Evolutionary conservation across 2,329 filamentous ascomycete genomes (phyloP).

Genomic region (Colletotrichum trifolii): DNA sequence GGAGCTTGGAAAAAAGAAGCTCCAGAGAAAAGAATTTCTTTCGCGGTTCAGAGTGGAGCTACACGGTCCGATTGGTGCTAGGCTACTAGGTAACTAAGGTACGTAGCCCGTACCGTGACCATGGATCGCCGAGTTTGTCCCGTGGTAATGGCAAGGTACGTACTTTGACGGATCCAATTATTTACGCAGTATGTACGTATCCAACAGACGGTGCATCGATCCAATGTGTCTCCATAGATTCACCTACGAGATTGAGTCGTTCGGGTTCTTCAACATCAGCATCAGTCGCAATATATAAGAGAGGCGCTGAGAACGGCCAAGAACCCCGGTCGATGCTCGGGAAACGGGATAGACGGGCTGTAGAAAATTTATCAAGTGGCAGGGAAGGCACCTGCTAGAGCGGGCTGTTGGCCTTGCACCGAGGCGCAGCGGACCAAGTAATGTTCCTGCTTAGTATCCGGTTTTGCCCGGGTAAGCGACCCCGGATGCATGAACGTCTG

Average conservation of each 20-base stretch:
- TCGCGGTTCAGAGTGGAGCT: constrained; percentile 18
- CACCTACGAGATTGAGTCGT: constrained; percentile 12
- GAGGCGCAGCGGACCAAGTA: constrained; percentile 31
- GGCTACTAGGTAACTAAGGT: not conserved
- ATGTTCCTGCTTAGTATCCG: constrained; percentile 34
- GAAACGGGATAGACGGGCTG: constrained; percentile 15
- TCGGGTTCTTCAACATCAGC: constrained; percentile 26
- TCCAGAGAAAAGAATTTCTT: constrained; percentile 30
- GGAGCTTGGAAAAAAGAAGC: constrained; percentile 32
- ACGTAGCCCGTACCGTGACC: not conserved
- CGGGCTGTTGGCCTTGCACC: constrained; percentile 1
- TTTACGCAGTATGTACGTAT: not conserved
- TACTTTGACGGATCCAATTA: not conserved
- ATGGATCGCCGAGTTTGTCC: constrained; percentile 24
- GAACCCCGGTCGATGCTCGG: constrained; percentile 18
- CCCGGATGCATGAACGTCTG: constrained; percentile 29
- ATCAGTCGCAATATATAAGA: constrained; percentile 20
- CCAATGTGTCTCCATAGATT: not conserved
- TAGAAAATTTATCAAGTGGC: constrained; percentile 13
- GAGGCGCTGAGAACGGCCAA: constrained; percentile 6
- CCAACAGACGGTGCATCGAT: not conserved
- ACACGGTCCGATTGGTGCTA: not conserved
- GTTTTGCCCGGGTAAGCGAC: constrained; percentile 34
- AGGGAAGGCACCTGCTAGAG: constrained; percentile 17
- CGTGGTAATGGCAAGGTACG: constrained; percentile 17